These are phyloP conservation scores for Epicoccum sorghinum DNA, from an alignment of 2,329 filamentous ascomycete genomes.

Conservation along the genomic window DNA sequence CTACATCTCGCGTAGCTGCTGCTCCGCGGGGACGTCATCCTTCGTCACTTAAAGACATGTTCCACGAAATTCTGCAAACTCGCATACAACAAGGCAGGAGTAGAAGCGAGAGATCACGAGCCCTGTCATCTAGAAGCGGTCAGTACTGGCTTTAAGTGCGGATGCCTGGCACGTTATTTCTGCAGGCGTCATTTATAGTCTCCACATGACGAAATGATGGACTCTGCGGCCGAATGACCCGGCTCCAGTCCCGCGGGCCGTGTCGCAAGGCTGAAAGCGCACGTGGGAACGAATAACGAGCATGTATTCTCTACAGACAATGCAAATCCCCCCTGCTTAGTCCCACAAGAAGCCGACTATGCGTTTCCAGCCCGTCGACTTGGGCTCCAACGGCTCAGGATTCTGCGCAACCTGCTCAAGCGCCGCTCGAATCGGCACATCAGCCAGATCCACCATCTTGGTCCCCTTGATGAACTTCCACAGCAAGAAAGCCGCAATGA, in stretches of 20 bases:
- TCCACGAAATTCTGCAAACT: not conserved
- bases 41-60: not conserved
- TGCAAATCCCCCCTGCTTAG: not conserved
- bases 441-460: conserved; percentile 45
- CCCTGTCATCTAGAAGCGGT: no score
- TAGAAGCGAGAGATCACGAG: not conserved
- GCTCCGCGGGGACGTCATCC: conserved; percentile 8
- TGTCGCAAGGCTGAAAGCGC: no score
- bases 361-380: conserved; percentile 22
- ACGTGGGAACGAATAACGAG: no score
- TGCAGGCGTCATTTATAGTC: no score
- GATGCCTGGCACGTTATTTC: no score
- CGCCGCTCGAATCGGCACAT: conserved; percentile 32
- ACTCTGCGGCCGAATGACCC: no score
- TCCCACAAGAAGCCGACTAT: conserved; percentile 26
- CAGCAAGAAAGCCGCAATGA: conserved; percentile 58
- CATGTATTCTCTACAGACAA: not conserved
- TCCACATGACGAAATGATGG: no score
- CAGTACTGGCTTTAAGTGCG: no score
- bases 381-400: conserved; percentile 28
- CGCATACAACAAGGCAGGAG: not conserved
- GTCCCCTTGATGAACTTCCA: conserved; percentile 72
- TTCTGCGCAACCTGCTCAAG: conserved; percentile 26
- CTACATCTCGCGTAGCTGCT: not conserved
- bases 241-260: no score